Evolutionary conservation across 106 monocot genomes (phyloP).

Genomic region (Ottelia alismoides): DNA sequence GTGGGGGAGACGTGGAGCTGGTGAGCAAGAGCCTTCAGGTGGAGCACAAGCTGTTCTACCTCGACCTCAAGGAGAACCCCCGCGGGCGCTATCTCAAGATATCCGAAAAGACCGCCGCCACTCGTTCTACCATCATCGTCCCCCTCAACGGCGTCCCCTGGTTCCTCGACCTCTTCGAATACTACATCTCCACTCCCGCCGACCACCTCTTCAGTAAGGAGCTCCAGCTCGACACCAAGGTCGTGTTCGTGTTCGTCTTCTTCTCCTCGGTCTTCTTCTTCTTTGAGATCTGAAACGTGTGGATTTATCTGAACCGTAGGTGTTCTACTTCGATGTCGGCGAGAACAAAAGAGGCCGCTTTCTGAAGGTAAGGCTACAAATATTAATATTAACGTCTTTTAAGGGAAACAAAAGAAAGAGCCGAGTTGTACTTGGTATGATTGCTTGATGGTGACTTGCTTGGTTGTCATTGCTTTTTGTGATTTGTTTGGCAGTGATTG

Average conservation of each 20-base stretch:
- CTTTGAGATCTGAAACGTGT: background rate
- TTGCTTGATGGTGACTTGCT: too few species aligned
- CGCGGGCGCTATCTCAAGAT: too few species aligned
- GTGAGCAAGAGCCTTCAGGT: constrained; percentile 68
- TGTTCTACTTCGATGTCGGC: constrained; percentile 76
- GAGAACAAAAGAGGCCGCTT: too few species aligned
- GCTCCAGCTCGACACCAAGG: constrained; percentile 72
- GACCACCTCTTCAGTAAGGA: constrained; percentile 55
- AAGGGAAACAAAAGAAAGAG: too few species aligned
- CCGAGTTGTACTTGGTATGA: too few species aligned
- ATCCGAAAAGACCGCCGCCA: constrained; percentile 77
- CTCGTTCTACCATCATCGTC: constrained; percentile 75
- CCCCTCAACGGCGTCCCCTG: constrained; percentile 48
- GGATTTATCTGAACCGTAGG: constrained; percentile 18
- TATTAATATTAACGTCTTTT: too few species aligned
- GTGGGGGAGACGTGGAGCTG: constrained; percentile 43
- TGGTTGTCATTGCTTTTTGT: too few species aligned
- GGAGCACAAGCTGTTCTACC: too few species aligned
- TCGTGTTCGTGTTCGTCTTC: constrained; percentile 1
- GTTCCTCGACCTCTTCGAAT: too few species aligned
- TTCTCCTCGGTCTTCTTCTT: background rate
- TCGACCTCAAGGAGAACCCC: too few species aligned
- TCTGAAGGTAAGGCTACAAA: constrained; percentile 65
- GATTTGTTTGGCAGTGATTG: too few species aligned
- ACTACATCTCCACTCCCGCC: constrained; percentile 33